These are phyloP conservation scores for Neopestalotiopsis sp. DNA, from an alignment of 2,329 filamentous ascomycete genomes.

Conservation along the genomic window DNA sequence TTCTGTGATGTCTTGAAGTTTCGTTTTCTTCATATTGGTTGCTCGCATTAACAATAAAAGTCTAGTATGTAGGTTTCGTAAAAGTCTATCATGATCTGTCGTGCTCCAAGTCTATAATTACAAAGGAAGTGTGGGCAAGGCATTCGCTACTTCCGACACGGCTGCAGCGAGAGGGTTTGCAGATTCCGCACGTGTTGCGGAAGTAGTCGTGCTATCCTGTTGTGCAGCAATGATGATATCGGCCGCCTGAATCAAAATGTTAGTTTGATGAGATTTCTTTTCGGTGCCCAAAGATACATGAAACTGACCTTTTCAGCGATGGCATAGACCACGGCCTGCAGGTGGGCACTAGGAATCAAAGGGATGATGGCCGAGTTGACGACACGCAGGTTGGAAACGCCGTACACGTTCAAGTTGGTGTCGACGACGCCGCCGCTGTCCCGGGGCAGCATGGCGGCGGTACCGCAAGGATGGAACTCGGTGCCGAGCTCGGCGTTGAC, in stretches of 20 bases:
- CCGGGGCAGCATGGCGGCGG: slow-evolving; percentile 43
- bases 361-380: slow-evolving; percentile 22
- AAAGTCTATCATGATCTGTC: not conserved
- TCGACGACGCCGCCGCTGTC: slow-evolving; percentile 50
- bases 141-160: not conserved
- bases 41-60: not conserved
- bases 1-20: not conserved
- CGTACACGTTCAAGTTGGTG: slow-evolving; percentile 27
- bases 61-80: not conserved
- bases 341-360: slow-evolving; percentile 14
- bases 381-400: slow-evolving; percentile 21
- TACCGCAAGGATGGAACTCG: slow-evolving; percentile 29
- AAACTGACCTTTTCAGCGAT: slow-evolving; percentile 23
- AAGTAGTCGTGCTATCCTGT: not conserved
- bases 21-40: not conserved
- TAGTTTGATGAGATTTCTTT: not conserved
- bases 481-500: slow-evolving; percentile 28
- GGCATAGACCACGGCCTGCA: slow-evolving; percentile 21
- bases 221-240: slow-evolving; percentile 9
- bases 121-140: not conserved
- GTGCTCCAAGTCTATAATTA: not conserved
- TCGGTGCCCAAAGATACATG: not conserved
- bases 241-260: not conserved
- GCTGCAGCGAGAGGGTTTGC: not conserved
- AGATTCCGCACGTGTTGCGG: not conserved